phyloP scores from a whole-genome alignment of 495 filamentous ascomycete genomes.

The Recurvomyces mirabilis region DNA sequence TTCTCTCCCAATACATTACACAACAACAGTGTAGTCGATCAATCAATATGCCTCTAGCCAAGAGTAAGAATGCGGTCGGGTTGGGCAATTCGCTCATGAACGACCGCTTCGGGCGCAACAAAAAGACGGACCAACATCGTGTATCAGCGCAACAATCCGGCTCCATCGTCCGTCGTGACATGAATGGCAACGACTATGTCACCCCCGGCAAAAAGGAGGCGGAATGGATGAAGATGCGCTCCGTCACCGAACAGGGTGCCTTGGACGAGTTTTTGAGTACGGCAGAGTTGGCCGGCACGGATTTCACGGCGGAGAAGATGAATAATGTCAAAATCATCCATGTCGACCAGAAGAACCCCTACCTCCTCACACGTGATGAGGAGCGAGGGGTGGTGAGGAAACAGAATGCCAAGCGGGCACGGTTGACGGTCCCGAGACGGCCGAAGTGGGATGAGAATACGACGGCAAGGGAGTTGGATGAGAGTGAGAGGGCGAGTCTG shows the following conservation, averaged over 20 bases:
- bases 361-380: constrained; percentile 77
- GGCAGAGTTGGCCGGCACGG: constrained; percentile 89
- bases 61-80: constrained; percentile 89
- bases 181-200: constrained; percentile 25
- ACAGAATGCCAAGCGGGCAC: constrained; percentile 62
- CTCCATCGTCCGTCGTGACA: constrained; percentile 23
- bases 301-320: constrained; percentile 98
- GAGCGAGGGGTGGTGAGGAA: constrained; percentile 67
- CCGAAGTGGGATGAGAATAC: constrained; percentile 80
- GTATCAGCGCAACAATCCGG: constrained; percentile 19
- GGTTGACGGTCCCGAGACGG: constrained; percentile 79
- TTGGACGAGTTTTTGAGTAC: constrained; percentile 80
- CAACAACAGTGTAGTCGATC: not conserved
- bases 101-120: constrained; percentile 82
- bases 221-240: constrained; percentile 91
- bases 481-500: constrained; percentile 66
- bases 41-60: constrained; percentile 73
- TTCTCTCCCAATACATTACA: not conserved
- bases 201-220: constrained; percentile 55
- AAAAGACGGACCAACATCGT: constrained; percentile 49
- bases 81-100: constrained; percentile 90
- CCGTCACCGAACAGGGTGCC: constrained; percentile 91
- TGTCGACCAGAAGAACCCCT: constrained; percentile 87
- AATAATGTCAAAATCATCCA: constrained; percentile 98
- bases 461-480: constrained; percentile 69